A percentile compares a stretch with the other conserved stretches of the same genome.
These are phyloP conservation scores for Daedaleopsis sinensis DNA, from an alignment of 768 basidiomycete genomes.

Conservation along the genomic window DNA sequence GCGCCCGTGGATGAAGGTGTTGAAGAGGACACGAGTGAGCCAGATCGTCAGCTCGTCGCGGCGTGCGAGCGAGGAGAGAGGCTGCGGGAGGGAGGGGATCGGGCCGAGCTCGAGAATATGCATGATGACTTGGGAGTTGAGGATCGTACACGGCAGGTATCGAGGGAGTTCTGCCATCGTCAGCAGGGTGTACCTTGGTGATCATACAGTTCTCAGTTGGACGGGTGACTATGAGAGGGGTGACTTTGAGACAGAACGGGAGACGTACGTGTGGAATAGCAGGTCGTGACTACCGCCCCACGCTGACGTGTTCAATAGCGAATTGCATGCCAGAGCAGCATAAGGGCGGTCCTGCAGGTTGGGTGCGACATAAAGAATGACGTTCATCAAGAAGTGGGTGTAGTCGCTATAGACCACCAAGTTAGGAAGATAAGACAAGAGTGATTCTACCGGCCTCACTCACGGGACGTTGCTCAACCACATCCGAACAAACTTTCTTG, in stretches of 20 bases:
- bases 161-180: slow-evolving; percentile 33
- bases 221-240: too few relatives aligned
- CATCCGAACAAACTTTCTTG: too few relatives aligned
- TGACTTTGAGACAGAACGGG: too few relatives aligned
- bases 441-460: too few relatives aligned
- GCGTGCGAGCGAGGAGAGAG: slow-evolving; percentile 25
- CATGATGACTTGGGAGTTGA: slow-evolving; percentile 27
- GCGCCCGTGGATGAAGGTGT: slow-evolving; percentile 32
- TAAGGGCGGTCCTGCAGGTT: slow-evolving; percentile 27
- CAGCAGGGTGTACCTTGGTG: slow-evolving; percentile 14
- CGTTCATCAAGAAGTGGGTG: slow-evolving; percentile 33
- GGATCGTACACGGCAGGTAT: slow-evolving; percentile 31
- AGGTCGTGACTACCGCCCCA: slow-evolving; percentile 18
- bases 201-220: too few relatives aligned
- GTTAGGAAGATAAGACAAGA: too few relatives aligned
- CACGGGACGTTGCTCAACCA: too few relatives aligned
- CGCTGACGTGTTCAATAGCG: slow-evolving; percentile 29
- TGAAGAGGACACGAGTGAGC: slow-evolving; percentile 39
- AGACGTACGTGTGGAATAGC: too few relatives aligned
- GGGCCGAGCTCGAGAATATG: neutral
- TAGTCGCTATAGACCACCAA: slow-evolving; percentile 27
- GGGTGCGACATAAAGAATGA: slow-evolving; percentile 31
- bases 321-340: slow-evolving; percentile 33
- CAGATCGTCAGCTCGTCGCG: slow-evolving; percentile 35
- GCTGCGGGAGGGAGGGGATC: slow-evolving; percentile 1